Evolutionary conservation across 2,329 filamentous ascomycete species (phyloP), one percentile per base, ranked within the genome.

Genomic region (Aschersonia sp.): DNA sequence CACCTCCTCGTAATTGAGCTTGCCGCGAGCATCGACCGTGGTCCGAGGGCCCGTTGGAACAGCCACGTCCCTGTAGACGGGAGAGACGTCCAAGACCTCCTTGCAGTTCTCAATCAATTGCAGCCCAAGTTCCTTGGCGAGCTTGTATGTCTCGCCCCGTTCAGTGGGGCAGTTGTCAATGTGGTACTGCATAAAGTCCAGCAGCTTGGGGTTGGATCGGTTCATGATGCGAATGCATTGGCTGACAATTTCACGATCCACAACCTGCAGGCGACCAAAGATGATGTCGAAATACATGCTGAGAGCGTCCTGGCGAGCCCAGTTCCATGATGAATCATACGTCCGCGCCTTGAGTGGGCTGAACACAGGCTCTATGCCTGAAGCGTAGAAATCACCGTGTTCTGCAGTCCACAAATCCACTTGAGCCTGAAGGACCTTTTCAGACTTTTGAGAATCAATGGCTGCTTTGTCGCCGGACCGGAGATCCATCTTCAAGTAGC

Each of bases 231-330:
- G 85, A 60, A 98, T 97, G 69, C 92, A 98, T 64, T 89, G 89
- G 68, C 89, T 96, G 62, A 98, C 92, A 58, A 97, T 98, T 66
- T 98, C 92, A 53, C 92, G 86, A 60, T 98, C 92, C 41, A 98
- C 85, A 45, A 83, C 87, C 71, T 92, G 81, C 47, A 98, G 79
- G 51, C 92, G 81, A 50, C 92, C 92, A 58, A 98, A 98, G 61
- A 98, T 96, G 61, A 98, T 94, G 61, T 98, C 92, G 69, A 88
- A 98, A 73, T 92, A 98, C 90, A 98, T 98, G 71, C 78, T 92
- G 47, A 98, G 79, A 31, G 90, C 92, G 65, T 98, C 92, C 64
- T 98, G 92, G 46, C 92, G 84, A 52, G 88, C 92, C 92, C 92
- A 98, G 66, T 98, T 98, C 92, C 92, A 98, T 0, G 88, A 94